A percentile compares a stretch with the other conserved stretches of the same genome.
Evolutionary conservation across 805 yeast species (phyloP).

Genomic region (Candida germanica): DNA sequence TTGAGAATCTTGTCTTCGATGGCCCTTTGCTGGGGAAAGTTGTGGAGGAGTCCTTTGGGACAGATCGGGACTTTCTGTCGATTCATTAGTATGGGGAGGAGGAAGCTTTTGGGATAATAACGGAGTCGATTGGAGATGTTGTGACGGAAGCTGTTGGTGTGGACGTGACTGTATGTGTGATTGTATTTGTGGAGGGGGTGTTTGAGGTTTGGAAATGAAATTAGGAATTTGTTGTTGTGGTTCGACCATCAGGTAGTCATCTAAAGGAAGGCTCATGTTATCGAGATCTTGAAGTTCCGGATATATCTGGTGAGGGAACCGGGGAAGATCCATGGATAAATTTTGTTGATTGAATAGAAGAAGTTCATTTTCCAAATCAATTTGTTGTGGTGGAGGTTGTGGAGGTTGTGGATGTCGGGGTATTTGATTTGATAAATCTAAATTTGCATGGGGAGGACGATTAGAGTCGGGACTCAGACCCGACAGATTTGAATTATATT

Average conservation of each 20-base stretch:
- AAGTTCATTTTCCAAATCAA: slow-evolving; percentile 8
- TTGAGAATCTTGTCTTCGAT: slow-evolving; percentile 6
- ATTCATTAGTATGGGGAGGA: too few relatives aligned
- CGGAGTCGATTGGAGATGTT: too few relatives aligned
- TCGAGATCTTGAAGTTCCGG: too few relatives aligned
- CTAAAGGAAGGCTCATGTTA: background rate
- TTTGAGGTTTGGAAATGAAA: too few relatives aligned
- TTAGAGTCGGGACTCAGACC: too few relatives aligned
- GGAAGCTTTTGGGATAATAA: background rate
- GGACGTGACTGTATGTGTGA: too few relatives aligned
- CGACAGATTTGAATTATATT: slow-evolving; percentile 5
- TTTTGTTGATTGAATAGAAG: slow-evolving; percentile 7
- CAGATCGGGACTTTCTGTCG: too few relatives aligned
- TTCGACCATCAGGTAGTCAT: too few relatives aligned
- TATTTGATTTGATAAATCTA: slow-evolving; percentile 5
- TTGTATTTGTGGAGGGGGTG: too few relatives aligned
- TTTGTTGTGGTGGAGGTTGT: slow-evolving; percentile 3
- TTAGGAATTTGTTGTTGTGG: too few relatives aligned
- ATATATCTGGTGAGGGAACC: slow-evolving; percentile 2
- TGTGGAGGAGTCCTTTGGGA: background rate
- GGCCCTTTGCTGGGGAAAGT: background rate
- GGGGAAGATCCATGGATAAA: slow-evolving; percentile 6
- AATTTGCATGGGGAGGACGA: too few relatives aligned
- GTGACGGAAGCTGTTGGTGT: too few relatives aligned
- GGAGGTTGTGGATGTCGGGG: background rate